Percentiles rank a stretch among this genome's conserved stretches.
phyloP scores from a whole-genome alignment of 495 filamentous ascomycete genomes.

The Aspergillus coremiiformis region DNA sequence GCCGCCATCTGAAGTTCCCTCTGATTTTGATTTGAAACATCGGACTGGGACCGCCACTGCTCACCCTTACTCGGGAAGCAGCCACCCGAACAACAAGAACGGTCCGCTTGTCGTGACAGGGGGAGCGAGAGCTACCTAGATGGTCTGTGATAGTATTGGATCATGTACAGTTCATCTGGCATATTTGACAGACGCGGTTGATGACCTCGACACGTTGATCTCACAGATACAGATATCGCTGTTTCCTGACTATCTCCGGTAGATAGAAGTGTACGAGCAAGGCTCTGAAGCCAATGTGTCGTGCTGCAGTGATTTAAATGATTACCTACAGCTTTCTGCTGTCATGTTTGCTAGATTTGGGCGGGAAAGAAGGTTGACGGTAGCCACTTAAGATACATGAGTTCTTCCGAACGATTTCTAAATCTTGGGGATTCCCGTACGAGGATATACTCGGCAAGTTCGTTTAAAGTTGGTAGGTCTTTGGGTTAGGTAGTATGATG shows the following conservation, averaged over 20 bases:
- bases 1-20: constrained; percentile 45
- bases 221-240: not conserved
- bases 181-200: not conserved
- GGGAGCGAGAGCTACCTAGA: constrained; percentile 25
- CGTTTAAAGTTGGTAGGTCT: too few species aligned
- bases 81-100: constrained; percentile 19
- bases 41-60: constrained; percentile 18
- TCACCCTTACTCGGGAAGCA: constrained; percentile 21
- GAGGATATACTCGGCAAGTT: too few species aligned
- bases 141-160: not conserved
- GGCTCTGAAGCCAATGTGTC: not conserved
- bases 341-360: not conserved
- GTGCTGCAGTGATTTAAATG: not conserved
- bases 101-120: constrained; percentile 41
- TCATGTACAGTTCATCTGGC: not conserved
- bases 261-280: not conserved
- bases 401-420: not conserved
- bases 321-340: not conserved
- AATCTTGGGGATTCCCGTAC: not conserved
- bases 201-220: not conserved
- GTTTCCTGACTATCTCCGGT: not conserved
- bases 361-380: not conserved
- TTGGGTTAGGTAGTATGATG: too few species aligned
- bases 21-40: constrained; percentile 36
- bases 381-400: not conserved